A percentile compares a stretch with the other conserved stretches of the same genome.
Conservation (phyloP, 108 stramenopile genomes). For the Cyclotella cryptica region DNA sequence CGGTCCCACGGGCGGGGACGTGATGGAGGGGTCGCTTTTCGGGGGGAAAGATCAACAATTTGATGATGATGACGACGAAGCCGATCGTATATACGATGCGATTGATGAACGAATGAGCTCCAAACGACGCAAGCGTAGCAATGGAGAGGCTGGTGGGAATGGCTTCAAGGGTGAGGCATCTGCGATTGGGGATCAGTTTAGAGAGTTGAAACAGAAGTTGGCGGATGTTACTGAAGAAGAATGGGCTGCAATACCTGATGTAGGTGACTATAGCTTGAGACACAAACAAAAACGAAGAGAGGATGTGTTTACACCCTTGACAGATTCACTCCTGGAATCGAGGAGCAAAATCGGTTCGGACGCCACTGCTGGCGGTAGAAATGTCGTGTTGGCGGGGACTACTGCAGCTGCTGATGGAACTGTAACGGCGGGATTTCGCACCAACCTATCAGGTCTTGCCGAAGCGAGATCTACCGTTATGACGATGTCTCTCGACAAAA, state of each 20-base stretch:
- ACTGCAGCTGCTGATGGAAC: constrained; percentile 29
- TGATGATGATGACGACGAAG: constrained; percentile 96
- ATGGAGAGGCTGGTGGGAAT: constrained; percentile 19
- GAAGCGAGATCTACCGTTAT: constrained; percentile 93
- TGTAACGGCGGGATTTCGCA: constrained; percentile 44
- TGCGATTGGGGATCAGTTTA: constrained; percentile 94
- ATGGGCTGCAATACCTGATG: constrained; percentile 98
- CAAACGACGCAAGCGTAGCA: constrained; percentile 60
- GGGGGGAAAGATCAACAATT: constrained; percentile 67
- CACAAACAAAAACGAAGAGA: constrained; percentile 87
- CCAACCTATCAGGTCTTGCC: constrained; percentile 81
- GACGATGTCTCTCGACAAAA: constrained; percentile 91
- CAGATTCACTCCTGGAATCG: constrained; percentile 86
- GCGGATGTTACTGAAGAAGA: constrained; percentile 88
- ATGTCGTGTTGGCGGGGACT: constrained; percentile 43
- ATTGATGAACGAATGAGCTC: constrained; percentile 96
- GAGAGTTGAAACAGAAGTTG: constrained; percentile 94
- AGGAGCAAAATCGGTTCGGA: constrained; percentile 53
- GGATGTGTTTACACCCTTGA: constrained; percentile 92
- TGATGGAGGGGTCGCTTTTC: constrained; percentile 47
- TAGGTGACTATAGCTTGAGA: constrained; percentile 91
- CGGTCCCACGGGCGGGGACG: constrained; percentile 30
- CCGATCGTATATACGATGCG: constrained; percentile 94
- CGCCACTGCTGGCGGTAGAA: constrained; percentile 56
- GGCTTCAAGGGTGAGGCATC: constrained; percentile 30